Base-by-base conservation (phyloP, 2,329 filamentous ascomycete species). In the Hymenoscyphus occultus region DNA sequence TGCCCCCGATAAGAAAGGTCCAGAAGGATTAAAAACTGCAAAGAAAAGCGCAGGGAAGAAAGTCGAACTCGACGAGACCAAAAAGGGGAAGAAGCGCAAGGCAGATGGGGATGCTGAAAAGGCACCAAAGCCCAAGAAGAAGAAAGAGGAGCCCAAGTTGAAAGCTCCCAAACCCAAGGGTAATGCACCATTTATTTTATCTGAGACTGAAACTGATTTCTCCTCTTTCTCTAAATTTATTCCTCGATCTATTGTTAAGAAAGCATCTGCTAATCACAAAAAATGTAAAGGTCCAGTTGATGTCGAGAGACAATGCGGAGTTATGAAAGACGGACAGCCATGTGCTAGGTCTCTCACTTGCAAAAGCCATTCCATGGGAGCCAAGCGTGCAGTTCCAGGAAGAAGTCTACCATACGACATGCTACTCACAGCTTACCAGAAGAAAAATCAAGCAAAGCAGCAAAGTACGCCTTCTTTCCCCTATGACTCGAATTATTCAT, bases 361-460 rank as follows among this genome's bases (percentile, higher is more conserved):
- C 82, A 97, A 97, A 79, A 94, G 90, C 66, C 93, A 97, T 70
- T 89, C 85, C n/a, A 97, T 97, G 93, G 93, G 93, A 12, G 90
- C 93, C 5, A 97, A 97, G 78, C 85, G 93, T 71, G 90, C 90
- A 0, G 93, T 97, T 2, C 90, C 92, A 5, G 93, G 93, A 0
- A 84, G 93, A 67, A 95, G 91, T 56, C 79, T 96, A 66, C 93
- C 93, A 1, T 97, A 97, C 74, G 93, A 97, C 77, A 95, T 96
- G 89, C 81, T 97, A 48, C 83, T 97, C 45, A 88, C 90, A 14
- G 89, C 90, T 7, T 95, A 95, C 74, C 91, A 95, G 77, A 97
- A 98, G 84, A 98, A 97, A 83, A 99, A 99, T 73, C 95, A 98
- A 77, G 95, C 95, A 28, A 96, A 97, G 75, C 92, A 97, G 80